Base-by-base conservation (phyloP, 257 asterid genomes). In the Henckelia pumila region DNA sequence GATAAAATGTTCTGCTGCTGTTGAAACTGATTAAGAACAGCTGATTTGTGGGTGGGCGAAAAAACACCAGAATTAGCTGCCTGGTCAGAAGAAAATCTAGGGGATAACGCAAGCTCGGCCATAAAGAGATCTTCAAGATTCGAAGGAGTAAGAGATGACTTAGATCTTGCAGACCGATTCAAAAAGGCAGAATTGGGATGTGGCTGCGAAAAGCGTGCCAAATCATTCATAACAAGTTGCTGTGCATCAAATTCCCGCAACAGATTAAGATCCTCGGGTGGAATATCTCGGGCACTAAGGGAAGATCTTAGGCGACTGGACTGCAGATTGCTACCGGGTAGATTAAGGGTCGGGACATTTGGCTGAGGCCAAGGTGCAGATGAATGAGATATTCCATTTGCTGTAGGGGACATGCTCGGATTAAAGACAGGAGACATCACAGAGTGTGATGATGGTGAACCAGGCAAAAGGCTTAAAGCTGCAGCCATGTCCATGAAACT, bases 401-500 rank as follows among this genome's bases (percentile, higher is more conserved):
- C 86, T 4, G 87, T 76, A 20, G 98, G 97, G 0, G 98, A 89
- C 78, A 88, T 78, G 5, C 86, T 78, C 64, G 78, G 96, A 66
- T 83, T 87, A 61, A 84, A 87, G 21, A 88, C 82, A 59, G 97
- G 92, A 64, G 97, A 84, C 95, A 86, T 84, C 44, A 80, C 80
- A 24, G 89, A 32, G 63, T 86, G 96, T 0, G 92, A 75, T 7
- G 95, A 82, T 13, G 98, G 98, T 11, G 98, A 92, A 17, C 95
- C 86, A 56, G 98, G 96, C 66, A 89, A 55, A 24, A 86, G 83
- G 63, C 75, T 88, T 77, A 89, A 68, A 4, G 96, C 95, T 6
- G 96, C 75, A 59, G 99, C 92, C 95, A 90, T 88, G 78, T 93
- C 97, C 99, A 93, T 93, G 65, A 82, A 88, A 75, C 83, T 73